Base-by-base conservation (phyloP, 352 stramenopile genomes). In the Thalassiosira oceanica region DNA sequence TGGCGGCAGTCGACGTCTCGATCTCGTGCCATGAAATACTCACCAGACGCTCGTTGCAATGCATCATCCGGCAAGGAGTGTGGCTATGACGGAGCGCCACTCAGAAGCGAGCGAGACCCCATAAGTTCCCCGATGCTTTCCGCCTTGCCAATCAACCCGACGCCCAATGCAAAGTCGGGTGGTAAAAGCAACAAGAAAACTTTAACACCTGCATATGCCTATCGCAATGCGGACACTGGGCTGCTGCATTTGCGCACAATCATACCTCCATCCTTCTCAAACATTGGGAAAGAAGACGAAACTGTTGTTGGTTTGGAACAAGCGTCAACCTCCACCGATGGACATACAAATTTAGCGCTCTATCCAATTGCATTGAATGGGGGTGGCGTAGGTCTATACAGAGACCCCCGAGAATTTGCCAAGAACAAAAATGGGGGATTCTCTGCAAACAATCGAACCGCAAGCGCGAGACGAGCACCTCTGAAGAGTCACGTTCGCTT, bases 241-340 rank as follows among this genome's bases (percentile, higher is more conserved):
- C 39, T 83, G 11, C 53, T 83, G 3, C 66, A 83, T 63, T 79
- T 83, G 29, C 49, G 66, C 21, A 62, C 53, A 11, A 41, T 89
- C 65, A 89, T 92, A 21, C 92, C 90, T 18, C 93, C 91, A 74
- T 94, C 90, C 0, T 72, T 78, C n/a, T 93, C 72, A 52, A 96
- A 92, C 10, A 67, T 85, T 1, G 89, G 82, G 2, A 95, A 79
- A 16, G 70, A 80, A 51, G 70, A 80, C 35, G 62, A 74, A 13
- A 63, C 62, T 1, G 61, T 80, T 28, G 39, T 72, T 16, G 70
- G 72, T 31, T 43, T 71, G 49, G 57, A 69, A 5, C 49, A 43
- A 8, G 61, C 54, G 23, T 54, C 44, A 6, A 53, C 53, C 5
- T 35, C 44, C 8, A 53, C 58, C 5, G 39, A 26, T 18, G 23